Base-by-base conservation (phyloP, 2,329 filamentous ascomycete species). In the Pseudogymnoascus sp. region DNA sequence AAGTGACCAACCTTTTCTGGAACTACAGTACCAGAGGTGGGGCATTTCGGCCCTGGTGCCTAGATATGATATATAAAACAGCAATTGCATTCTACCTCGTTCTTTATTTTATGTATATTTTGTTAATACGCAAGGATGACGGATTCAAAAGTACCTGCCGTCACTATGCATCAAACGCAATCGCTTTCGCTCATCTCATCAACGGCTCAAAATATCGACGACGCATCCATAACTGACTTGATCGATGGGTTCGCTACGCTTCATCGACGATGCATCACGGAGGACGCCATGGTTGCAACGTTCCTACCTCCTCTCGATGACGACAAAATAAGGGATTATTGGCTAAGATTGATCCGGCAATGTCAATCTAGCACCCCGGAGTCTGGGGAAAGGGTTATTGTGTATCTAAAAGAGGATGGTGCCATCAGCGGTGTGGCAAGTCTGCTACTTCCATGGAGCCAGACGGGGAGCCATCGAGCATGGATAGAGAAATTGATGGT, bases 251-350 rank as follows among this genome's bases (percentile, higher is more conserved):
- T 87, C 15, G 83, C 82, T 36, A 77, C 78, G 55, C 76, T 87
- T 25, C 84, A 87, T 66, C 80, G 78, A 63, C 77, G 79, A 12
- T 86, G 83, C 72, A 84, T 87, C 69, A 80, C 79, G 4, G 74
- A 79, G 63, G 83, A 84, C 72, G 65, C 78, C 68, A 81, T 79
- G 65, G 77, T 83, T 36, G 81, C 81, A 27, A 82, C 78, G 4
- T 87, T 87, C 69, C 74, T 84, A 12, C 82, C 82, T n/a, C 84
- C 84, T 0, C 73, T 87, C 35, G 78, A 78, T 58, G 76, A 82
- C 69, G 75, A 79, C 37, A 82, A 82, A 69, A 79, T 87, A 39
- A 73, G 82, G 31, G 67, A 74, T 7, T 86, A 80, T 77, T 87
- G 84, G 84, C 27, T 52, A 18, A n/a, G 25, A 10, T 18, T 52